These are phyloP conservation scores for Rhizodiscina lignyota DNA, from an alignment of 495 filamentous ascomycete genomes.

Conservation along the genomic window DNA sequence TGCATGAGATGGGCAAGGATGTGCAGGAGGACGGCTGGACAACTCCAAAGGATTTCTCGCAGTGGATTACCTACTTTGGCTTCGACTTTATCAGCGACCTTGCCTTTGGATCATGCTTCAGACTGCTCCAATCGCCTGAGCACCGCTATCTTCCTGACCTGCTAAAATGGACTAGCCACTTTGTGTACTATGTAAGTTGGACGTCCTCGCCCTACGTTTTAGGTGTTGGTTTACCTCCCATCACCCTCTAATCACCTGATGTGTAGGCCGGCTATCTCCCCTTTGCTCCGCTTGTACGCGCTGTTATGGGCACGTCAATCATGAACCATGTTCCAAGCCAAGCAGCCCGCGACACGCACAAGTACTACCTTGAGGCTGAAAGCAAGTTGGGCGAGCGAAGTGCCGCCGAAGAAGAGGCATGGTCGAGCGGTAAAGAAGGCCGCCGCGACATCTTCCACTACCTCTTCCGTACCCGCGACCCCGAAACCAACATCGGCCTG, in stretches of 20 bases:
- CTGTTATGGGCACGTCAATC: conserved; percentile 12
- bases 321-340: conserved; percentile 12
- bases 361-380: no score
- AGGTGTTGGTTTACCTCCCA: no score
- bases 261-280: conserved; percentile 16
- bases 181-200: no score
- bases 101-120: conserved; percentile 15
- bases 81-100: conserved; percentile 22
- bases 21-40: conserved; percentile 12
- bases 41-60: conserved; percentile 10
- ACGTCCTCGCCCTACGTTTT: no score
- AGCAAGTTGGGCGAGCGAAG: no score
- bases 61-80: conserved; percentile 13
- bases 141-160: conserved; percentile 14
- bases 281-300: conserved; percentile 8
- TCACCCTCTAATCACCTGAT: no score
- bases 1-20: conserved; percentile 15
- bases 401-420: no score
- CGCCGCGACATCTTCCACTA: no score
- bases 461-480: no score
- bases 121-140: conserved; percentile 9
- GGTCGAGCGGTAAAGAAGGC: no score
- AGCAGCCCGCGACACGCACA: conserved; percentile 11
- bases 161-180: no score
- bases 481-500: no score